Evolutionary conservation across 2,329 filamentous ascomycete genomes (phyloP).

Genomic region (Colletotrichum magnum): DNA sequence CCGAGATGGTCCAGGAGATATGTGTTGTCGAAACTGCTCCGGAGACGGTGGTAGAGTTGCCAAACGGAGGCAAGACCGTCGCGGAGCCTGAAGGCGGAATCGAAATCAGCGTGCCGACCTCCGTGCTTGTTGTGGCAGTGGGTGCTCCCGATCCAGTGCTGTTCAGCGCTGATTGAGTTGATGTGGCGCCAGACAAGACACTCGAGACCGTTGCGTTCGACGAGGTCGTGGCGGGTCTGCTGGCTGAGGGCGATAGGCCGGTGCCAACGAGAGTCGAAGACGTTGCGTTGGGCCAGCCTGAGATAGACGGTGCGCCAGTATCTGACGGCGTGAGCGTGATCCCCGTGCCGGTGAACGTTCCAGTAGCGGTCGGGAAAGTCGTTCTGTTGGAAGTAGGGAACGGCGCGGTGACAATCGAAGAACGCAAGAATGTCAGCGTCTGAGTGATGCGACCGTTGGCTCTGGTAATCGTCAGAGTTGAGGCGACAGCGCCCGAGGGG

Average conservation of each 20-base stretch:
- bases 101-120: neutral
- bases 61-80: neutral
- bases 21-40: neutral
- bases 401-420: neutral
- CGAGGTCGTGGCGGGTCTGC: neutral
- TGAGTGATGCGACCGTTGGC: conserved; percentile 7
- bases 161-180: neutral
- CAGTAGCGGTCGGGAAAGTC: neutral
- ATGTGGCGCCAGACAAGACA: neutral
- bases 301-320: neutral
- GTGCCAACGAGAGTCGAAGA: neutral
- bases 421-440: neutral
- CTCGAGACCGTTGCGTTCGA: neutral
- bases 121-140: neutral
- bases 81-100: neutral
- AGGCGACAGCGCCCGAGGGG: neutral
- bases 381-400: conserved; percentile 12
- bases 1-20: conserved; percentile 15
- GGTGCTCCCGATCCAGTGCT: neutral
- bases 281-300: conserved; percentile 12
- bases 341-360: neutral
- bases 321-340: neutral
- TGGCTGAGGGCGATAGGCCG: neutral
- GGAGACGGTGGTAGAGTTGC: conserved; percentile 26
- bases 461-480: conserved; percentile 13